Conservation (phyloP, 176 grass and related monocot genomes). For the Bonia amplexicaulis region DNA sequence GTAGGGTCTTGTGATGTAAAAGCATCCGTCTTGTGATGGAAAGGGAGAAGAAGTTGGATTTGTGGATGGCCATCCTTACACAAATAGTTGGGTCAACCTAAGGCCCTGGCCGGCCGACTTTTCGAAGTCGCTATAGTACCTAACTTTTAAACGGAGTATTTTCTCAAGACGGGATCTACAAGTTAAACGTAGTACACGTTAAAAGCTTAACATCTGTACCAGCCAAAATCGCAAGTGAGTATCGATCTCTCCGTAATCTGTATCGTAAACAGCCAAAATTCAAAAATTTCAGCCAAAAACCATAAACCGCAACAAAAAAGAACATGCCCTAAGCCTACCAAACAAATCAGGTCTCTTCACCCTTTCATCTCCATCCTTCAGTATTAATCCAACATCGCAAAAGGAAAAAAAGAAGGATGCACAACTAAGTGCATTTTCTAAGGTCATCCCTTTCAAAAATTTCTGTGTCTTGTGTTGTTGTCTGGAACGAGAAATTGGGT, state of each 20-base stretch:
- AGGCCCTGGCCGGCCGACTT: no score
- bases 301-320: no score
- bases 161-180: no score
- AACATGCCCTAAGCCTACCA: not conserved
- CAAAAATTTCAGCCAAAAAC: no score
- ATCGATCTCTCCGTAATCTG: no score
- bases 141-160: no score
- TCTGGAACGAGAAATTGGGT: not conserved
- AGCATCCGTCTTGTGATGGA: not conserved
- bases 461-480: not conserved
- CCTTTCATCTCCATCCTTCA: not conserved
- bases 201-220: no score
- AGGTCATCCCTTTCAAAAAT: not conserved
- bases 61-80: not conserved
- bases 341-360: not conserved
- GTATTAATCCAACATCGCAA: not conserved
- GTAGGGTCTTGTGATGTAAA: not conserved
- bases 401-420: not conserved
- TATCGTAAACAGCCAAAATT: no score
- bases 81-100: not conserved
- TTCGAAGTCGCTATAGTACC: no score
- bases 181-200: no score
- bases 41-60: not conserved
- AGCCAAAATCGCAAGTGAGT: no score
- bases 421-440: not conserved